These are phyloP conservation scores for Cyclotella atomus DNA, from an alignment of 108 stramenopile species.

Conservation along the genomic window DNA sequence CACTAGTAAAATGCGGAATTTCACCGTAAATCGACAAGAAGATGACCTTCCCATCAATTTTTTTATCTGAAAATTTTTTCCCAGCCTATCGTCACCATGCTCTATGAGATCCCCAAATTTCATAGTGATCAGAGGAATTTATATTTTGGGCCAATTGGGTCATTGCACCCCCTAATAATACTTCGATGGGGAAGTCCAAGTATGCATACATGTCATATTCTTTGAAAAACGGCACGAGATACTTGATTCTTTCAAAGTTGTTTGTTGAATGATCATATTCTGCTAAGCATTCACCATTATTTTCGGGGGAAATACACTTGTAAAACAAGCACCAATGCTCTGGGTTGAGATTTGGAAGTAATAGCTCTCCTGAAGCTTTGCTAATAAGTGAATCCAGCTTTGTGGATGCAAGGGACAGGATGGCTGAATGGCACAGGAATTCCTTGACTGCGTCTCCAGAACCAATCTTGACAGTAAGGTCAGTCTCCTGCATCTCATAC, in stretches of 20 bases:
- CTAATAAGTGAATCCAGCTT: neutral
- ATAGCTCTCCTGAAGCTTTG: neutral
- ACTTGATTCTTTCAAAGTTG: neutral
- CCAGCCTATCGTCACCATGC: too few species aligned
- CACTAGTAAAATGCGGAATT: too few species aligned
- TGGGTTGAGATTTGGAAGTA: neutral
- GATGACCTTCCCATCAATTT: too few species aligned
- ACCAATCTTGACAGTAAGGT: neutral
- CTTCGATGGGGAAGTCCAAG: neutral
- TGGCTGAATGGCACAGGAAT: constrained; percentile 1
- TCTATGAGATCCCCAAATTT: too few species aligned
- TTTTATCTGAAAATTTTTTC: too few species aligned
- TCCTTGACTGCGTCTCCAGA: neutral
- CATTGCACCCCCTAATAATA: too few species aligned
- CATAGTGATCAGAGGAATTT: too few species aligned
- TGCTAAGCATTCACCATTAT: neutral
- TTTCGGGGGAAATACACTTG: neutral
- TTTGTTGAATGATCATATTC: neutral
- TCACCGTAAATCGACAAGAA: too few species aligned
- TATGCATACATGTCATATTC: neutral
- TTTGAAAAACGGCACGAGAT: neutral
- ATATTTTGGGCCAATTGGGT: too few species aligned
- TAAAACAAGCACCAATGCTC: neutral
- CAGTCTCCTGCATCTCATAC: neutral
- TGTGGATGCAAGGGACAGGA: neutral